Evolutionary conservation across 805 yeast species (phyloP), one percentile per base, ranked within the genome.

Genomic region (Lachancea sp.): DNA sequence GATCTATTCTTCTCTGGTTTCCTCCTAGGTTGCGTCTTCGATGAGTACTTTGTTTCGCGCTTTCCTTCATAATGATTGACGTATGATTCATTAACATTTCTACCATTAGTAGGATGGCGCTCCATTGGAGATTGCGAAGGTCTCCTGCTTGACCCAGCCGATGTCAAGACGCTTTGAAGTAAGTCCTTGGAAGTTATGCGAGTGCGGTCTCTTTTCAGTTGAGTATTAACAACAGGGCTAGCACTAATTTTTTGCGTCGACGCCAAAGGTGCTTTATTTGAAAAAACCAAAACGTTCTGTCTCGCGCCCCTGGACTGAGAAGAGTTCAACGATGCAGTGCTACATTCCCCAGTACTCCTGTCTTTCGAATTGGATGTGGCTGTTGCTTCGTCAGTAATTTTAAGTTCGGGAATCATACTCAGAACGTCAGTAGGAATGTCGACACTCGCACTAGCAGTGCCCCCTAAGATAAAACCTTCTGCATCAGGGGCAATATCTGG

Each of bases 161-260:
- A 42, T 5, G 51, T 38, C 7, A 51, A 35, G 6, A 49, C 51
- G 13, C 47, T 51, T 29, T 47, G 40, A 28, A 51, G 38, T 18
- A 51, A 38, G 21, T 43, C 41, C 26, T 43, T 47, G 7, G 55
- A 49, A 22, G 41, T 45, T 19, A 47, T 46, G n/a, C 40, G 48
- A 21, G 41, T 16, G 12, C 42, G 43, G 5, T 45, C 49, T 6
- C 31, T 38, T 18, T 35, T 34, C 16, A 38, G 39, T 16, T 41
- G 40, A 24, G 33, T 42, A 21, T 42, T 36, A 12, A 40, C 23
- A 12, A 45, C 25, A 13, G 45, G 49, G 15, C 38, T 50, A 12
- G 45, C 46, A 26, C 42, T 46, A 13, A 43, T 42, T 20, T 42
- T 43, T 36, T 49, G 50, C 13, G 55, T 51, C 7, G 55, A 43